These are phyloP conservation scores for Penicillium steckii DNA, from an alignment of 495 filamentous ascomycete species.

Conservation along the genomic window DNA sequence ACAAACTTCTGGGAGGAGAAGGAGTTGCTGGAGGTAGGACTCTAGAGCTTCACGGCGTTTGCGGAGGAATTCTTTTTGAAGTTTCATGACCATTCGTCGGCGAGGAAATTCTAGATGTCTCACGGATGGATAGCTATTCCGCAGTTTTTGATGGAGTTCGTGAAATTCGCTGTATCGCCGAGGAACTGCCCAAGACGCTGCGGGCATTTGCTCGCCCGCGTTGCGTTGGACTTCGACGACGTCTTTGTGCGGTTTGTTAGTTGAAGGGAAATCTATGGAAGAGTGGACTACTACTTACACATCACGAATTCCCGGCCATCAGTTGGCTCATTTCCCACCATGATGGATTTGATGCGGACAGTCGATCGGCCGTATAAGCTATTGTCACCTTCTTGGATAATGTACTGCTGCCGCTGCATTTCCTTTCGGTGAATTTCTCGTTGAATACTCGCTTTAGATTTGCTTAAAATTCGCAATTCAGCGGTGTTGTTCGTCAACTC, in stretches of 20 bases:
- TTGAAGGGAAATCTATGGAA: not conserved
- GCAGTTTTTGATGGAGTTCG: constrained; percentile 86
- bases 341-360: constrained; percentile 85
- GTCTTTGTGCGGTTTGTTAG: constrained; percentile 46
- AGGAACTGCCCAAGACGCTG: constrained; percentile 76
- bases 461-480: constrained; percentile 87
- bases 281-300: constrained; percentile 48
- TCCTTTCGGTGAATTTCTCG: constrained; percentile 92
- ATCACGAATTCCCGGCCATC: constrained; percentile 92
- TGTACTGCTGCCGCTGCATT: constrained; percentile 94
- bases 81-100: constrained; percentile 88
- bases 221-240: constrained; percentile 87
- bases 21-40: constrained; percentile 78
- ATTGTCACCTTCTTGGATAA: constrained; percentile 97
- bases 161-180: constrained; percentile 95
- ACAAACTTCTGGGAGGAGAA: constrained; percentile 89
- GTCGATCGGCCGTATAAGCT: constrained; percentile 90
- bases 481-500: constrained; percentile 96
- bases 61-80: constrained; percentile 91
- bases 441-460: constrained; percentile 90
- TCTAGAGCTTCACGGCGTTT: constrained; percentile 83
- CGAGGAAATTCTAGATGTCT: constrained; percentile 89
- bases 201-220: constrained; percentile 85
- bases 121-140: constrained; percentile 79
- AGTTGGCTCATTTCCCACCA: constrained; percentile 78